These are phyloP conservation scores for Cercospora berteroae DNA, from an alignment of 2,329 filamentous ascomycete genomes.

Conservation along the genomic window DNA sequence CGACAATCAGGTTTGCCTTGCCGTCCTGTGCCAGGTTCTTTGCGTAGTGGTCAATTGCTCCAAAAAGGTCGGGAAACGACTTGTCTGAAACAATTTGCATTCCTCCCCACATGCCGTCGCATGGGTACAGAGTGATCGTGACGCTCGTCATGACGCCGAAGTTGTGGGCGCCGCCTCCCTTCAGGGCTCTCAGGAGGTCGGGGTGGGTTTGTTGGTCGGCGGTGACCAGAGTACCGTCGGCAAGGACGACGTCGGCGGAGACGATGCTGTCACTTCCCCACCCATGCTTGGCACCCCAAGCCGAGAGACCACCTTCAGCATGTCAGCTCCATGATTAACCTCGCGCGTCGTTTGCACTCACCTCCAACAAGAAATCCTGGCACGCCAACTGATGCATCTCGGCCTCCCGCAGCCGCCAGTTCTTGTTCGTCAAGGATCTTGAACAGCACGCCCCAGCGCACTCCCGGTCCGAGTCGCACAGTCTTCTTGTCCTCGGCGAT, in stretches of 20 bases:
- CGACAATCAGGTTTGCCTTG: not conserved
- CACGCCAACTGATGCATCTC: conserved; percentile 29
- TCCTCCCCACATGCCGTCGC: conserved; percentile 14
- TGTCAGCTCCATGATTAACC: conserved; percentile 10
- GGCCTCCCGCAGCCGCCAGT: conserved; percentile 24
- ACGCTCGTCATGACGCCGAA: conserved; percentile 33
- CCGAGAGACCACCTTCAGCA: conserved; percentile 34
- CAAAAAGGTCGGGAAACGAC: not conserved
- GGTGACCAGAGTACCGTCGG: conserved; percentile 20
- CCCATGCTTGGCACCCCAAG: conserved; percentile 29
- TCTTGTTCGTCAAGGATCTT: conserved; percentile 11
- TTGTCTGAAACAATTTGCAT: not conserved
- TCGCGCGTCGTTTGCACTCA: not conserved
- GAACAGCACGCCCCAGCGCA: conserved; percentile 21
- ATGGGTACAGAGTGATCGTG: conserved; percentile 21
- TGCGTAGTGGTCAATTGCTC: not conserved
- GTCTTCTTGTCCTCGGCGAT: conserved; percentile 14
- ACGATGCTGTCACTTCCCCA: conserved; percentile 32
- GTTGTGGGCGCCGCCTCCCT: conserved; percentile 27
- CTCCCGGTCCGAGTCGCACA: conserved; percentile 15
- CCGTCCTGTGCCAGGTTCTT: not conserved
- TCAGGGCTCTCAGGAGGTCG: conserved; percentile 30
- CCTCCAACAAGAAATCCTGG: conserved; percentile 23
- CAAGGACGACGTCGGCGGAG: conserved; percentile 30
- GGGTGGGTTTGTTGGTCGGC: conserved; percentile 12